A percentile compares a stretch with the other conserved stretches of the same genome.
Conservation (phyloP, 2,329 filamentous ascomycete species). For the Fusarium metavorans region DNA sequence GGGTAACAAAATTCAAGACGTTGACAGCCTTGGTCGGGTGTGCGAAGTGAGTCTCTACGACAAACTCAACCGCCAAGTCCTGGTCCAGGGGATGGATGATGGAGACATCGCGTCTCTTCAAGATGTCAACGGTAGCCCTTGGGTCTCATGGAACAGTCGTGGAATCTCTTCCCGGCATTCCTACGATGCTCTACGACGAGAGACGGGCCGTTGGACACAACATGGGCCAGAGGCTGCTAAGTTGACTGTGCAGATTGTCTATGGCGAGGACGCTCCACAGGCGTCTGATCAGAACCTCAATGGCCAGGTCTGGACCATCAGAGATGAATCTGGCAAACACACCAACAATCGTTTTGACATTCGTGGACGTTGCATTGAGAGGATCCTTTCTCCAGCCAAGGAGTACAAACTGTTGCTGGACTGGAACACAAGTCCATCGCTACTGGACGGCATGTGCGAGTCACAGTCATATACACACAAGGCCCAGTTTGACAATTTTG, state of each 20-base stretch:
- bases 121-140: not conserved
- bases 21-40: not conserved
- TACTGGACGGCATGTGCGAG: not conserved
- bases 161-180: not conserved
- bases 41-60: not conserved
- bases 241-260: not conserved
- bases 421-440: not conserved
- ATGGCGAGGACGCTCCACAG: not conserved
- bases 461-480: not conserved
- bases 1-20: not conserved
- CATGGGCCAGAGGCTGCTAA: not conserved
- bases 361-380: not conserved
- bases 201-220: not conserved
- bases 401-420: not conserved
- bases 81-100: not conserved
- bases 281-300: not conserved
- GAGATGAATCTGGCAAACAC: not conserved
- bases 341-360: not conserved
- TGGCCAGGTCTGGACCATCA: not conserved
- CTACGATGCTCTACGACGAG: not conserved
- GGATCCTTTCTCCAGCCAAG: accelerated
- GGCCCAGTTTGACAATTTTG: not conserved
- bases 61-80: not conserved
- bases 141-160: not conserved
- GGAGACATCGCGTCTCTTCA: not conserved